phyloP scores from a whole-genome alignment of 257 asterid species.

The Solanum etuberosum region DNA sequence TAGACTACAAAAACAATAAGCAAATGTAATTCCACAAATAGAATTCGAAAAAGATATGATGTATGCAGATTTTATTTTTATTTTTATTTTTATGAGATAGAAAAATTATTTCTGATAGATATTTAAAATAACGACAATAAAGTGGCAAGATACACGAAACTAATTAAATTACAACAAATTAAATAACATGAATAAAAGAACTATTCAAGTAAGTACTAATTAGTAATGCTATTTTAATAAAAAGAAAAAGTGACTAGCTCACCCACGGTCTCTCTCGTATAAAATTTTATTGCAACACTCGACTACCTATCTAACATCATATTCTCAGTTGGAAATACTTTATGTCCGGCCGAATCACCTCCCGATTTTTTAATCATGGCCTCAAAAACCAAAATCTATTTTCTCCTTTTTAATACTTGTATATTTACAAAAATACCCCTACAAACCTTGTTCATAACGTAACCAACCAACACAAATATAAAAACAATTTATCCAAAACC shows the following conservation, averaged over 20 bases:
- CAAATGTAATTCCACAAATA: not conserved
- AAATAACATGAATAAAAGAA: not conserved
- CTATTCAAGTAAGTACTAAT: not conserved
- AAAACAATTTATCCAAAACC: slow-evolving; percentile 10
- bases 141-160: not conserved
- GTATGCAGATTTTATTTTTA: not conserved
- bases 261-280: no score
- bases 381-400: not conserved
- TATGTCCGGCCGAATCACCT: not conserved
- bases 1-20: not conserved
- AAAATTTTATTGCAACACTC: no score
- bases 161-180: no score
- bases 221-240: not conserved
- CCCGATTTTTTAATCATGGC: not conserved
- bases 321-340: not conserved
- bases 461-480: not conserved
- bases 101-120: not conserved
- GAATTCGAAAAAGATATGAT: fast-evolving
- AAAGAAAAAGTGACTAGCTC: no score
- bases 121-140: not conserved
- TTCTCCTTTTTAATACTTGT: not conserved
- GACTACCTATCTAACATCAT: no score
- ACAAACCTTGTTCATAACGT: not conserved
- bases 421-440: not conserved
- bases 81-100: not conserved